Percentiles rank a stretch among this genome's conserved stretches.
Conservation (phyloP, 1,139 yeast species). For the Taphrina populina region DNA sequence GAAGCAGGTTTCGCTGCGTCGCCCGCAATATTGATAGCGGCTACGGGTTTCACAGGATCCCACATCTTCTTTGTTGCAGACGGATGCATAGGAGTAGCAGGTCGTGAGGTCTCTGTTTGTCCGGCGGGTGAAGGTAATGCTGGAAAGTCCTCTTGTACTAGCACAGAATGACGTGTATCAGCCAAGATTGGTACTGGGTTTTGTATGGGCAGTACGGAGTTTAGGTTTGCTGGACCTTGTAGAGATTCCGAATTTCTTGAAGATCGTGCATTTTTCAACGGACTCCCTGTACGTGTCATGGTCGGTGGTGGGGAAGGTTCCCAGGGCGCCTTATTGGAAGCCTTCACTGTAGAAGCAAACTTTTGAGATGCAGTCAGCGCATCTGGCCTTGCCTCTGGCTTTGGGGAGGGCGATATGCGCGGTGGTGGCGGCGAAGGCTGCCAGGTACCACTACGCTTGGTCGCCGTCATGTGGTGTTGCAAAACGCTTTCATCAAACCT, state of each 20-base stretch:
- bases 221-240: too few relatives aligned
- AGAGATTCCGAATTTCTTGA: not conserved
- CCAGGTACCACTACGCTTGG: constrained; percentile 28
- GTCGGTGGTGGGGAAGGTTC: constrained; percentile 33
- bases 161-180: not conserved
- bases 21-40: not conserved
- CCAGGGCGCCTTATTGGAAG: constrained; percentile 13
- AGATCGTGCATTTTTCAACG: not conserved
- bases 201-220: not conserved
- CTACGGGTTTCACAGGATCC: constrained; percentile 7
- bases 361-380: not conserved
- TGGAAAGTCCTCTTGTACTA: constrained; percentile 8
- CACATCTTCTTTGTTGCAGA: constrained; percentile 17
- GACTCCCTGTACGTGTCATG: constrained; percentile 13
- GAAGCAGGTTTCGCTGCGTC: not conserved
- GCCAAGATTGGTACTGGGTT: constrained; percentile 2
- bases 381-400: not conserved
- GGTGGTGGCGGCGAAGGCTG: constrained; percentile 33
- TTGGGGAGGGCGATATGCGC: constrained; percentile 18
- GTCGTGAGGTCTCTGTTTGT: not conserved
- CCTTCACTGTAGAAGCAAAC: not conserved
- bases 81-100: not conserved
- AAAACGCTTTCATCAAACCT: too few relatives aligned
- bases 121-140: not conserved
- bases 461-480: not conserved